Conservation (phyloP, 352 stramenopile species). For the Phytophthora idaei region DNA sequence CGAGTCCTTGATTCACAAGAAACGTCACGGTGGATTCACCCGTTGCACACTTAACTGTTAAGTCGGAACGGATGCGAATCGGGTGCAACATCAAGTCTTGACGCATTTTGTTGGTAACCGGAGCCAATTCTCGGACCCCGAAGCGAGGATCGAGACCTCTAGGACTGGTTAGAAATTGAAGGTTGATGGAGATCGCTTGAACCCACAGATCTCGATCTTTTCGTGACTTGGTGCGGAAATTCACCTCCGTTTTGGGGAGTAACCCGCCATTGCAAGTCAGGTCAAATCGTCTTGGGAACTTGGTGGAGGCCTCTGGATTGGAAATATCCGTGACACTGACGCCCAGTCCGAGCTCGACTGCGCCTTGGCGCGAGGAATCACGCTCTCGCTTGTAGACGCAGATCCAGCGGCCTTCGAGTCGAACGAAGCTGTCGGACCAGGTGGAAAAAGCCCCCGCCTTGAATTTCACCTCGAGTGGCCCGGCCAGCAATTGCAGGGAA, state of each 20-base stretch:
- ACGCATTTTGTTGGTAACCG: constrained; percentile 58
- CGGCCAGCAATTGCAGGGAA: constrained; percentile 55
- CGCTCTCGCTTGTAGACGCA: constrained; percentile 74
- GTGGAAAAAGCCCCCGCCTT: constrained; percentile 69
- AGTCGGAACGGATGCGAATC: constrained; percentile 71
- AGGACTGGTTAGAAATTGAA: constrained; percentile 55
- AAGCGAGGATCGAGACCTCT: constrained; percentile 53
- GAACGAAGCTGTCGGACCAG: constrained; percentile 69
- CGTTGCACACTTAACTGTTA: constrained; percentile 64
- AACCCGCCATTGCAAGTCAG: constrained; percentile 72
- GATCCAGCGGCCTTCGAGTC: constrained; percentile 72
- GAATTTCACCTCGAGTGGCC: constrained; percentile 73
- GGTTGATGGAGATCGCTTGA: constrained; percentile 65
- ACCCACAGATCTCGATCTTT: constrained; percentile 84
- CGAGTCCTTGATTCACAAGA: constrained; percentile 59
- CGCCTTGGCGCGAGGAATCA: constrained; percentile 58
- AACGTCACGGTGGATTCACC: constrained; percentile 78
- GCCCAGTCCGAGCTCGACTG: constrained; percentile 72
- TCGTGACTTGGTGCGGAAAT: constrained; percentile 77
- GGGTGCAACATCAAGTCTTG: constrained; percentile 57
- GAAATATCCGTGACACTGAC: constrained; percentile 66
- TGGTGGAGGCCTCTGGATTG: constrained; percentile 62
- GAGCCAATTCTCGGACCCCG: constrained; percentile 60
- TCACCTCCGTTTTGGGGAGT: constrained; percentile 70
- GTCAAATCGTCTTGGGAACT: constrained; percentile 82